phyloP scores from a whole-genome alignment of 176 grass and related monocot genomes.

The Otatea glauca region DNA sequence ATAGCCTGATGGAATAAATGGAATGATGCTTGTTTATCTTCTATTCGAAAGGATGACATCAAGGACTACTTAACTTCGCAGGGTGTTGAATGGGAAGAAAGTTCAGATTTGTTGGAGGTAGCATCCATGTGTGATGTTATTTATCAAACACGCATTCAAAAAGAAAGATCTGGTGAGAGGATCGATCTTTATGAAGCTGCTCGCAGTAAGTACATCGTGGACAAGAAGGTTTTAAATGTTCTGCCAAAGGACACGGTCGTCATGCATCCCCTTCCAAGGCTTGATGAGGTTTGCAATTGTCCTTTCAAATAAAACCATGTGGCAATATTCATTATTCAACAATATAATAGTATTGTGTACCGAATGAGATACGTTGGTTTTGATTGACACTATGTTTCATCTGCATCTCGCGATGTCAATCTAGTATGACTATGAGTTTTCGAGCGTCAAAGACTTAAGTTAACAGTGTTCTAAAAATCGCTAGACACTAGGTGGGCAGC shows the following conservation, averaged over 20 bases:
- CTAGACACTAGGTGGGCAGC: too few relatives aligned
- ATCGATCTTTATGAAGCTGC: slow-evolving; percentile 89
- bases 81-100: slow-evolving; percentile 93
- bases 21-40: not conserved
- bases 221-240: slow-evolving; percentile 77
- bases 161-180: slow-evolving; percentile 93
- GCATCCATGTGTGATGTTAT: slow-evolving; percentile 82
- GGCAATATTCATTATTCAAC: not conserved
- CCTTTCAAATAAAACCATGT: slow-evolving; percentile 18
- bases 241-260: slow-evolving; percentile 82
- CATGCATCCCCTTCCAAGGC: slow-evolving; percentile 96
- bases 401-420: not conserved
- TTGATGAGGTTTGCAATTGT: slow-evolving; percentile 72
- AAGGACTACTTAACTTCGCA: slow-evolving; percentile 78
- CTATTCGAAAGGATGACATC: slow-evolving; percentile 74
- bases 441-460: not conserved
- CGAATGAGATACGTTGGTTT: not conserved
- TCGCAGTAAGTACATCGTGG: slow-evolving; percentile 88
- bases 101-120: slow-evolving; percentile 84
- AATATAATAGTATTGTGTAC: not conserved
- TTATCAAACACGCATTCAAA: slow-evolving; percentile 94
- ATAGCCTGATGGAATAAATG: slow-evolving; percentile 21
- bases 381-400: slow-evolving; percentile 3
- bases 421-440: not conserved
- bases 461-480: not conserved